A percentile compares a stretch with the other conserved stretches of the same genome.
These are phyloP conservation scores for Musa acuminata DNA, from an alignment of 176 grass and related monocot genomes.

Conservation along the genomic window DNA sequence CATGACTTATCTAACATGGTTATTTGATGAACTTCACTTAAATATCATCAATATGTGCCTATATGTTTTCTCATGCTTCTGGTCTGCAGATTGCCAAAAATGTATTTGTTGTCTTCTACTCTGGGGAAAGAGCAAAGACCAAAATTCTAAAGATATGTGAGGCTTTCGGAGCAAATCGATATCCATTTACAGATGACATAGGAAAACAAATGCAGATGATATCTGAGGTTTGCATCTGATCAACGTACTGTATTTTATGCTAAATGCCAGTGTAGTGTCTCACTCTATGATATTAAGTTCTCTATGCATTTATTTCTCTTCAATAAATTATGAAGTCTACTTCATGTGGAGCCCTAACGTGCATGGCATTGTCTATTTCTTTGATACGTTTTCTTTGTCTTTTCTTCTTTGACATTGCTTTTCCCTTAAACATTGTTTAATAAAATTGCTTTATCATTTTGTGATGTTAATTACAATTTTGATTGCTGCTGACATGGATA, in stretches of 20 bases:
- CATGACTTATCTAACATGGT: background rate
- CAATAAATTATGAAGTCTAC: background rate
- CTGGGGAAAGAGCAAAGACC: slow-evolving; percentile 72
- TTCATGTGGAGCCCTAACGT: background rate
- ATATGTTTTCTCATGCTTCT: background rate
- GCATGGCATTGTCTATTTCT: no score
- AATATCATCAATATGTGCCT: background rate
- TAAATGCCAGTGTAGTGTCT: background rate
- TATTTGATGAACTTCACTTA: background rate
- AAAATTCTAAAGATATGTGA: slow-evolving; percentile 98
- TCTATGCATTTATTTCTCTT: background rate
- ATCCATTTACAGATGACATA: slow-evolving; percentile 79
- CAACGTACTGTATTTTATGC: background rate
- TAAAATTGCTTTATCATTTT: no score
- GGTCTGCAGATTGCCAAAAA: slow-evolving; percentile 61
- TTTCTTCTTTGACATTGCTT: background rate
- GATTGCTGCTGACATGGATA: no score
- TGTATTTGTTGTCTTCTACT: slow-evolving; percentile 91
- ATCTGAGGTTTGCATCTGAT: slow-evolving; percentile 49
- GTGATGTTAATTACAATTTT: no score
- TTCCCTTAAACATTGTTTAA: no score
- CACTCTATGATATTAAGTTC: background rate
- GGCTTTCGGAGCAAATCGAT: slow-evolving; percentile 87
- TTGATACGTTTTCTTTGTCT: no score
- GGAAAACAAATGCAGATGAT: slow-evolving; percentile 59